Base-by-base conservation (phyloP, 2,329 filamentous ascomycete species). In the Pseudogymnoascus sp. region DNA sequence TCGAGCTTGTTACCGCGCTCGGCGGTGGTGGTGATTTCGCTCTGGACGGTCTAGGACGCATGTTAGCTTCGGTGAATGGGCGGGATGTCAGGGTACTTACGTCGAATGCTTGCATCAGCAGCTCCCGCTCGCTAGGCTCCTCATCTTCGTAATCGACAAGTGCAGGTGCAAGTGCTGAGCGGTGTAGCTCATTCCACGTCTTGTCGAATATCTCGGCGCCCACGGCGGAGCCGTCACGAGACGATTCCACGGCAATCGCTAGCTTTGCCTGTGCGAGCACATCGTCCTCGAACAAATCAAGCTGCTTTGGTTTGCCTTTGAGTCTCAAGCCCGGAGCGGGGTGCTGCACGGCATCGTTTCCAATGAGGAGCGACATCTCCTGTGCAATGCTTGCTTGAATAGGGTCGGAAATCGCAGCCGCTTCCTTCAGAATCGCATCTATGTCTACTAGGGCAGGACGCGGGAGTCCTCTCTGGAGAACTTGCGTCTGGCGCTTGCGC, bases 1-100 rank as follows among this genome's bases (percentile, higher is more conserved):
- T 97, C 92, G 1, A 96, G 79, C 75, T 93, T 95, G 72, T 91
- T 91, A 61, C 90, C 90, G 63, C 87, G 83, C 68, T 93, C 87
- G 2, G 92, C 94, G 0, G 86, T 85, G 2, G 82, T 78, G 68
- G 90, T 82, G 65, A 96, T 89, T 6, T 83, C 80, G 55, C 90
- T 83, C 74, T 94, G 89, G 1, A 92, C 83, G 52, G 81, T 81
- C 86, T 89, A 62, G 7, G 21, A 38, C 4, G 6, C 7, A 61
- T 35, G 41, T 71, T 68, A 71, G 68, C 61, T 21, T 33, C 11
- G 8, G 5, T 19, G 26, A 3, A 55, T 66, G 61, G 38, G 16
- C 63, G 60, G 11, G 3, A 29, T 35, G 16, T 37, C 43, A 33
- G 41, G 26, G 8, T 61, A 77, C 83, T 78, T 78, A 88, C 86